Base-by-base conservation (phyloP, 2,329 filamentous ascomycete species). In the Paracoccidioides lutzii region DNA sequence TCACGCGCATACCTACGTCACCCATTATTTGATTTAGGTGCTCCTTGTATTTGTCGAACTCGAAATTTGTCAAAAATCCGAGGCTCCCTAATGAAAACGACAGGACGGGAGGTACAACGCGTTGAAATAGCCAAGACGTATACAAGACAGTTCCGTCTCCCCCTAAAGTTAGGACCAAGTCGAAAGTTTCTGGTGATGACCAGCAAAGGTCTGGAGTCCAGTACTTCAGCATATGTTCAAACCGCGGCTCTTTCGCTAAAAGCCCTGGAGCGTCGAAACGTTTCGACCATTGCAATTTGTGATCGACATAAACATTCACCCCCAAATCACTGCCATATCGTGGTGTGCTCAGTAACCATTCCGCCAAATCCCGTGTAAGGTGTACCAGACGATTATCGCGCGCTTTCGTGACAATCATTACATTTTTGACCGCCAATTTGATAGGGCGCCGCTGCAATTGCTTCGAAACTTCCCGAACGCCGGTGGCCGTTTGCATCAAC, bases 401-500 rank as follows among this genome's bases (percentile, higher is more conserved):
- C 28, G 93, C 93, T 73, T 97, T 98, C 59, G 93, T 98, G 61
- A 98, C 88, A 65, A 98, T 95, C 93, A 98, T 97, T 66, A 98
- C 82, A 69, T 89, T 96, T 66, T 82, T 83, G 49, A 98, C 90
- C 9, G 90, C 90, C 62, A 90, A 85, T 73, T 88, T 93, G 71
- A 97, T 89, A 28, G 93, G 91, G 43, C 89, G 82, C 55, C 91
- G 83, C 73, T 95, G 91, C 57, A 98, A 78, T 73, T 97, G 93
- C 71, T 94, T 91, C 14, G 90, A 94, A 10, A 98, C 90, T 72
- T 98, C 93, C 54, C 93, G 84, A 22, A 98, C 93, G 49, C 90
- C 88, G 0, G 89, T 95, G 52, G 93, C 93, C 0, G 93, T 98
- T 75, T 96, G 91, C 66, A 96, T 88, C 44, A 98, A 81, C 54